Evolutionary conservation across 768 basidiomycete species (phyloP).

Genomic region (Phlebiopsis flavidoalba): DNA sequence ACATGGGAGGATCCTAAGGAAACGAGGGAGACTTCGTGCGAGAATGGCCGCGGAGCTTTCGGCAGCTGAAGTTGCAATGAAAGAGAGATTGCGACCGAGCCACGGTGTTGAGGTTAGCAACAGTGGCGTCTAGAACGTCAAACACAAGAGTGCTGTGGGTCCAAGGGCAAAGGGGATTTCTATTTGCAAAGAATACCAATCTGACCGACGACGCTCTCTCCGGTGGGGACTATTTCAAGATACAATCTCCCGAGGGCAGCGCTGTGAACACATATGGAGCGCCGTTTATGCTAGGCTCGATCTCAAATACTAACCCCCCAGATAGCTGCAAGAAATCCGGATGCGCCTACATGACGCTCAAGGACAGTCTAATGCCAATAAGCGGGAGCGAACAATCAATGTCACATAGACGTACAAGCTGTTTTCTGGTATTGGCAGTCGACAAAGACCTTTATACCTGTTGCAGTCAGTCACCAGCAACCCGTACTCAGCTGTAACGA

Average conservation of each 20-base stretch:
- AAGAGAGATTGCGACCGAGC: slow-evolving; percentile 16
- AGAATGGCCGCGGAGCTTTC: neutral
- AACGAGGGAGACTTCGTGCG: slow-evolving; percentile 19
- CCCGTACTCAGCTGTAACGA: neutral
- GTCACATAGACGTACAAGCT: slow-evolving; percentile 9
- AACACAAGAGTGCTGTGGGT: slow-evolving; percentile 4
- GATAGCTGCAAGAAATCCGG: slow-evolving; percentile 25
- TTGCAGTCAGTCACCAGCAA: slow-evolving; percentile 10
- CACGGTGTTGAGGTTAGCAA: slow-evolving; percentile 17
- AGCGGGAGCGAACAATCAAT: neutral
- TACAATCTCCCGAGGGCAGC: too few species aligned
- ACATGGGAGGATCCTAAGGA: slow-evolving; percentile 26
- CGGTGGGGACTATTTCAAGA: too few species aligned
- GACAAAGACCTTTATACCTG: slow-evolving; percentile 7
- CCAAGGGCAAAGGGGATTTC: slow-evolving; percentile 7
- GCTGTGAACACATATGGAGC: slow-evolving; percentile 9
- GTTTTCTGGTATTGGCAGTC: slow-evolving; percentile 8
- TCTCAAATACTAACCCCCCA: slow-evolving; percentile 26
- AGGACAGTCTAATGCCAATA: slow-evolving; percentile 17
- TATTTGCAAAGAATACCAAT: slow-evolving; percentile 18
- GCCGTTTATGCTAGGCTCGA: neutral
- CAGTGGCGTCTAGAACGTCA: too few species aligned
- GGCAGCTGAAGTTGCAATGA: slow-evolving; percentile 10
- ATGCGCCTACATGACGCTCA: slow-evolving; percentile 26
- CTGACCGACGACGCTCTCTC: slow-evolving; percentile 14